phyloP scores from a whole-genome alignment of 2,329 filamentous ascomycete species.

The Colletotrichum sp. region DNA sequence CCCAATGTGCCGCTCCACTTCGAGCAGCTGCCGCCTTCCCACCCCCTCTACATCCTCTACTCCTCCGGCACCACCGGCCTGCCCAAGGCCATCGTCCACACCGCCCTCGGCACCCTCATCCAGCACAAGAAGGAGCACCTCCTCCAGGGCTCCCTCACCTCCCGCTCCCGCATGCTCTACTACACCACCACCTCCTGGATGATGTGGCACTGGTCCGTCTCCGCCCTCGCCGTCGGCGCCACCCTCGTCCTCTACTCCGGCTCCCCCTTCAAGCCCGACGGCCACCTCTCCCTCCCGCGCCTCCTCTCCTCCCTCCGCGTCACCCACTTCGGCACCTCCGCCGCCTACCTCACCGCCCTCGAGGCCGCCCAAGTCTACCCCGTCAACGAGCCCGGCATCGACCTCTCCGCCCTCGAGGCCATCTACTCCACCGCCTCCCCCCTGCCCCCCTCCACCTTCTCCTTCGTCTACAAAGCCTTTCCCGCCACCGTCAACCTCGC shows the following conservation, averaged over 20 bases:
- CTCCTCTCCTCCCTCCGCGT: conserved; percentile 82
- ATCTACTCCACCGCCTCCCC: conserved; percentile 96
- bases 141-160: conserved; percentile 81
- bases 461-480: conserved; percentile 86
- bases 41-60: conserved; percentile 93
- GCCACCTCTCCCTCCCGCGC: conserved; percentile 80
- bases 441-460: conserved; percentile 89
- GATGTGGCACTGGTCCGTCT: conserved; percentile 99
- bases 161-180: conserved; percentile 81
- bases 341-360: conserved; percentile 89
- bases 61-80: conserved; percentile 86
- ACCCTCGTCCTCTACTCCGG: conserved; percentile 91
- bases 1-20: conserved; percentile 63
- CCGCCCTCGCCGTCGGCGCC: conserved; percentile 80
- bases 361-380: conserved; percentile 78
- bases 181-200: conserved; percentile 98
- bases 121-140: conserved; percentile 98
- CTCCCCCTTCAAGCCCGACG: conserved; percentile 83
- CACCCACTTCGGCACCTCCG: conserved; percentile 93
- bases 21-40: conserved; percentile 79
- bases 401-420: conserved; percentile 72
- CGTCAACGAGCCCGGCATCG: conserved; percentile 53
- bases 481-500: conserved; percentile 82
- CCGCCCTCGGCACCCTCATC: conserved; percentile 84
- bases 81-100: conserved; percentile 95